Conservation (phyloP, 108 stramenopile genomes). For the Nitzschia sp. region DNA sequence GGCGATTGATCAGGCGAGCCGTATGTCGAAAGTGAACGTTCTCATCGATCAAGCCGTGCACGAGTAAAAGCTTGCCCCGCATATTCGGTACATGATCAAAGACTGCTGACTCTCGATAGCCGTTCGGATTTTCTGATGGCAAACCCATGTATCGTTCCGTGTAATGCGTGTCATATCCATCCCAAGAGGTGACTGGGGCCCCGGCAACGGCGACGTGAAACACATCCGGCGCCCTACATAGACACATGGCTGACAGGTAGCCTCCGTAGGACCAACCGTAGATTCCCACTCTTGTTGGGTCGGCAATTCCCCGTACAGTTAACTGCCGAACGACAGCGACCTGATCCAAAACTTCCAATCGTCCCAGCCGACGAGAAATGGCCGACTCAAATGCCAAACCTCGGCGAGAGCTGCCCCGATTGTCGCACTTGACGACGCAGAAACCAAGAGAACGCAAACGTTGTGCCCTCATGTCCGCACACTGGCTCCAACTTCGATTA, state of each 20-base stretch:
- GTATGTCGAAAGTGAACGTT: slow-evolving; percentile 97
- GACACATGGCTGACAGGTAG: slow-evolving; percentile 90
- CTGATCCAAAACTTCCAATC: slow-evolving; percentile 91
- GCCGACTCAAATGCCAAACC: slow-evolving; percentile 89
- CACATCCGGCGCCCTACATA: slow-evolving; percentile 81
- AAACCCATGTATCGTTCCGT: slow-evolving; percentile 95
- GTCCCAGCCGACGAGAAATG: slow-evolving; percentile 72
- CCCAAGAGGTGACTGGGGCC: slow-evolving; percentile 95
- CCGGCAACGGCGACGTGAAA: slow-evolving; percentile 90
- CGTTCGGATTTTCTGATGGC: slow-evolving; percentile 72
- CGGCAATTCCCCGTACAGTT: slow-evolving; percentile 67
- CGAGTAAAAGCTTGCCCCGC: slow-evolving; percentile 81
- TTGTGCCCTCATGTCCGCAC: slow-evolving; percentile 90
- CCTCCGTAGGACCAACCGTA: slow-evolving; percentile 98
- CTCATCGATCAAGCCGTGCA: slow-evolving; percentile 96
- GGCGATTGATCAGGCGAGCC: slow-evolving; percentile 84
- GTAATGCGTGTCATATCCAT: slow-evolving; percentile 96
- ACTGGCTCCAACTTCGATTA: slow-evolving; percentile 70
- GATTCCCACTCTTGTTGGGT: slow-evolving; percentile 82
- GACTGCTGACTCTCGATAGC: slow-evolving; percentile 75
- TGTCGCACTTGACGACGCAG: slow-evolving; percentile 95
- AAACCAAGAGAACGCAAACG: slow-evolving; percentile 75
- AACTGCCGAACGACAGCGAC: slow-evolving; percentile 79
- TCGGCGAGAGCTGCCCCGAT: slow-evolving; percentile 87
- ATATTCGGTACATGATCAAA: slow-evolving; percentile 82